Evolutionary conservation across 495 filamentous ascomycete genomes (phyloP).

Genomic region (Pyrenula aspistea): DNA sequence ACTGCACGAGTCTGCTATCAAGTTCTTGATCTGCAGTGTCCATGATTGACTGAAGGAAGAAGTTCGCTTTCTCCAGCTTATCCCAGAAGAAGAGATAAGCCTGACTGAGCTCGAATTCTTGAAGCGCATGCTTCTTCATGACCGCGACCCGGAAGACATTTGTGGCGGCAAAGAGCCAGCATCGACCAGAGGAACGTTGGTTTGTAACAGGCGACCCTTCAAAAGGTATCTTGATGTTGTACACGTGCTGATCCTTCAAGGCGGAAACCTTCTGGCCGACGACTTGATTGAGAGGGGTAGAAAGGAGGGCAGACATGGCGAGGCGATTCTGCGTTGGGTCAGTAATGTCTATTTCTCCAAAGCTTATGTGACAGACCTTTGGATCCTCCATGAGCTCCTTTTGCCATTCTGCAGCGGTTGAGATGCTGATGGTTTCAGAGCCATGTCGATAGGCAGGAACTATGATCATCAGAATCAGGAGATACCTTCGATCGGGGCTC

Average conservation of each 20-base stretch:
- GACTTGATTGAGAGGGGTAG: slow-evolving; percentile 38
- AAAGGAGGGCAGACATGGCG: slow-evolving; percentile 53
- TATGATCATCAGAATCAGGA: background rate
- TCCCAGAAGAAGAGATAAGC: slow-evolving; percentile 92
- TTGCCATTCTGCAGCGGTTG: slow-evolving; percentile 40
- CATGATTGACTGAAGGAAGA: slow-evolving; percentile 71
- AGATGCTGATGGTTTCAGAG: slow-evolving; percentile 26
- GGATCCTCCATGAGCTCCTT: slow-evolving; percentile 47
- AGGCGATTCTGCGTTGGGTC: slow-evolving; percentile 39
- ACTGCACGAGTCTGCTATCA: slow-evolving; percentile 57
- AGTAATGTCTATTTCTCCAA: background rate
- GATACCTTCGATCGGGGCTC: background rate
- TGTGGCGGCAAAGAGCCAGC: slow-evolving; percentile 81
- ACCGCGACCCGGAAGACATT: slow-evolving; percentile 79
- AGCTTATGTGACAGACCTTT: slow-evolving; percentile 31
- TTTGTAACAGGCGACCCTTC: slow-evolving; percentile 80
- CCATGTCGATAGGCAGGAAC: background rate
- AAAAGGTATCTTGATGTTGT: slow-evolving; percentile 70
- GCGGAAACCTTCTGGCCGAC: slow-evolving; percentile 35
- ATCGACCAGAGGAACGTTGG: slow-evolving; percentile 65
- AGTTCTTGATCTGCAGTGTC: slow-evolving; percentile 56
- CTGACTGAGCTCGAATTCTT: slow-evolving; percentile 74
- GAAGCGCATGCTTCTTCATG: slow-evolving; percentile 66
- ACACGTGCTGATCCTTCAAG: slow-evolving; percentile 58
- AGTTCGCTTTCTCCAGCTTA: slow-evolving; percentile 87